These are phyloP conservation scores for Trichoderma sp. DNA, from an alignment of 2,329 filamentous ascomycete genomes.

Conservation along the genomic window DNA sequence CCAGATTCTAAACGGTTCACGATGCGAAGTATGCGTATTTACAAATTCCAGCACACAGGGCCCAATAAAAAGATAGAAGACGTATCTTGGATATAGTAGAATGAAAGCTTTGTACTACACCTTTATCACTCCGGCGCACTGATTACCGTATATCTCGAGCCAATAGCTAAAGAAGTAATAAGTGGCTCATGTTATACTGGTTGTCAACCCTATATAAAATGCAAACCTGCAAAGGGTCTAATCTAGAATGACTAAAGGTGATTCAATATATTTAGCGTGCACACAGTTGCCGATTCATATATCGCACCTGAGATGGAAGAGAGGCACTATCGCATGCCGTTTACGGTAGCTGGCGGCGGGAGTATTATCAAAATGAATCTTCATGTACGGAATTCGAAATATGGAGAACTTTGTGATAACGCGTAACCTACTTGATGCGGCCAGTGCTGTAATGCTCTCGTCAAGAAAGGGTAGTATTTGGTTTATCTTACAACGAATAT, in stretches of 20 bases:
- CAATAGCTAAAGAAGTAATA: not conserved
- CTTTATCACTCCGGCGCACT: not conserved
- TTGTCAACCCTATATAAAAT: not conserved
- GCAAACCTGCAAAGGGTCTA: not conserved
- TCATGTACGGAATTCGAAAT: not conserved
- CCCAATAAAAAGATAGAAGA: not conserved
- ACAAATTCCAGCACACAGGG: not conserved
- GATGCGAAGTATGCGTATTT: not conserved
- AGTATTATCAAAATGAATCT: not conserved
- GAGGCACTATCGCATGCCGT: not conserved
- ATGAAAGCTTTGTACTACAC: not conserved
- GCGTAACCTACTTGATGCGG: not conserved
- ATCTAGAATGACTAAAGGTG: not conserved
- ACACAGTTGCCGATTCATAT: not conserved
- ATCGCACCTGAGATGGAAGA: not conserved
- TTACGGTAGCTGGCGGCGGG: not conserved
- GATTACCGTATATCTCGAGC: not conserved
- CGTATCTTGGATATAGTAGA: not conserved
- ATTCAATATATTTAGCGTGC: not conserved
- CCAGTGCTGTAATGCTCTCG: not conserved
- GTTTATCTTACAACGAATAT: not conserved
- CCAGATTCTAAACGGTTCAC: not conserved
- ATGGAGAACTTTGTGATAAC: not conserved
- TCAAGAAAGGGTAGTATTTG: not conserved
- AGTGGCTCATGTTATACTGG: not conserved